Percentiles rank a stretch among this genome's conserved stretches.
Evolutionary conservation across 768 basidiomycete species (phyloP).

Genomic region (Termitomyces titanicus): DNA sequence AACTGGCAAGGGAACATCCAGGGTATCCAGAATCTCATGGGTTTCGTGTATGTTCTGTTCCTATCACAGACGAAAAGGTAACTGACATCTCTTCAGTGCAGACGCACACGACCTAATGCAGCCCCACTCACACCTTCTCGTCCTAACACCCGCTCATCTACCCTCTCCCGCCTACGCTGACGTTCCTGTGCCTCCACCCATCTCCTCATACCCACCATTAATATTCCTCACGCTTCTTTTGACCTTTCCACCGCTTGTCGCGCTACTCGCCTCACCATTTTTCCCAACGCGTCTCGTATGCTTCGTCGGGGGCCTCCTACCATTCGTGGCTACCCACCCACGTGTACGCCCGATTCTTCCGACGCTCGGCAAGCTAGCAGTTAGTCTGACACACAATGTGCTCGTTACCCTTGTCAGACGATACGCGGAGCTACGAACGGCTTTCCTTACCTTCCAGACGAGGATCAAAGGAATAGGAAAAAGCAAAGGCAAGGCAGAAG

Average conservation of each 20-base stretch:
- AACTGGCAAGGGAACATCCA: conserved; percentile 89
- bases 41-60: conserved; percentile 71
- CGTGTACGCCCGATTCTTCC: conserved; percentile 8
- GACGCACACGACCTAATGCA: conserved; percentile 54
- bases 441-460: neutral
- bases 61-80: neutral
- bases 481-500: neutral
- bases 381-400: neutral
- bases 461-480: neutral
- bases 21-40: conserved; percentile 91
- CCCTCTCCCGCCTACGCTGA: conserved; percentile 29
- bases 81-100: conserved; percentile 37
- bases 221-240: conserved; percentile 47
- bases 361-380: neutral
- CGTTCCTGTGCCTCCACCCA: conserved; percentile 6
- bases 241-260: conserved; percentile 47
- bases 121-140: conserved; percentile 48
- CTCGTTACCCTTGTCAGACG: neutral
- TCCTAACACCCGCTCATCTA: conserved; percentile 42
- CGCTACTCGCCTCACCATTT: conserved; percentile 38
- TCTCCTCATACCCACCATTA: conserved; percentile 49
- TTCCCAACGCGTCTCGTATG: conserved; percentile 47
- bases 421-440: neutral
- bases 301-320: conserved; percentile 31
- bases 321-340: conserved; percentile 13